A percentile compares a stretch with the other conserved stretches of the same genome.
These are phyloP conservation scores for Cystobasidium sp. DNA, from an alignment of 1,284 basidiomycete genomes.

Conservation along the genomic window DNA sequence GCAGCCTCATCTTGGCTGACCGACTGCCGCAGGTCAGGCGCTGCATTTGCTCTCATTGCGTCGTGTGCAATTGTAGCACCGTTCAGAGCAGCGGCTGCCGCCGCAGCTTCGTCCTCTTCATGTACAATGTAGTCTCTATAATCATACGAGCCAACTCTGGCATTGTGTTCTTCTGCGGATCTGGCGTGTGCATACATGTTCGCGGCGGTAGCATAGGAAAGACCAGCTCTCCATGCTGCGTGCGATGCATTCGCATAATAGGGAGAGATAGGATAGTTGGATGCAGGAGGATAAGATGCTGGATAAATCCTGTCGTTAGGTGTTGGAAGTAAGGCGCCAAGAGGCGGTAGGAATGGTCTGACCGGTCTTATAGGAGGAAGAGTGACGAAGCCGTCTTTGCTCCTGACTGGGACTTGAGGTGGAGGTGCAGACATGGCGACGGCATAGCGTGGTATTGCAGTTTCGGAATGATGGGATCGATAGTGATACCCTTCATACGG, in stretches of 20 bases:
- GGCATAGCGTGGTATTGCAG: background rate
- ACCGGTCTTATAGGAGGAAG: background rate
- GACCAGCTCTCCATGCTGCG: slow-evolving; percentile 20
- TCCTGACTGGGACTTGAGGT: background rate
- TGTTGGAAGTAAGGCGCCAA: background rate
- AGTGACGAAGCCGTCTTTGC: background rate
- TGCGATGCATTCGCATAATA: slow-evolving; percentile 16
- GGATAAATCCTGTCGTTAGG: slow-evolving; percentile 16
- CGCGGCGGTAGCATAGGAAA: slow-evolving; percentile 6
- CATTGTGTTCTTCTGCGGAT: background rate
- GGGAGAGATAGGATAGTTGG: slow-evolving; percentile 23
- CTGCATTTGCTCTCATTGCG: background rate
- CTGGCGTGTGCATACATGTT: background rate
- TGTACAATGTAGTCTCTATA: slow-evolving; percentile 20
- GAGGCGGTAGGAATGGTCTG: background rate
- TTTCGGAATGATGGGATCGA: background rate
- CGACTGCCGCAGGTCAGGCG: background rate
- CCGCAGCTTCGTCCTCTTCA: slow-evolving; percentile 9
- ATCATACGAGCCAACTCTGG: background rate
- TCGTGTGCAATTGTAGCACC: background rate
- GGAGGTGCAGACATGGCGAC: slow-evolving; percentile 17
- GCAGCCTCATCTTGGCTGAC: background rate
- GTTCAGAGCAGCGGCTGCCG: background rate
- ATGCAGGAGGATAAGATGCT: slow-evolving; percentile 9
- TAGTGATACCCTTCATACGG: background rate